Conservation (phyloP, 352 stramenopile genomes). For the Globisporangium radiosum region DNA sequence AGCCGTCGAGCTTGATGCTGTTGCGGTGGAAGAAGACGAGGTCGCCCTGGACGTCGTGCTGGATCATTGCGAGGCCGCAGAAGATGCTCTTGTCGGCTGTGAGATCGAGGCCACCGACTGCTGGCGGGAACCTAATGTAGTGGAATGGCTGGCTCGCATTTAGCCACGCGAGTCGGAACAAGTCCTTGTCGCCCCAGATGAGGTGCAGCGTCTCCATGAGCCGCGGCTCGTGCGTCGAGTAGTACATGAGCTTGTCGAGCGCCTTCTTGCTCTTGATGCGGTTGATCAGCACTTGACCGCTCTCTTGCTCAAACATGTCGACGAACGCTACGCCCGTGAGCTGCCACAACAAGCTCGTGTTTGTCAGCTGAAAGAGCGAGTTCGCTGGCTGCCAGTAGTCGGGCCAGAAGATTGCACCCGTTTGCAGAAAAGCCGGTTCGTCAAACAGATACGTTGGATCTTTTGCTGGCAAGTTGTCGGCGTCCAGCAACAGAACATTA, state of each 20-base stretch:
- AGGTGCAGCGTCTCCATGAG: conserved; percentile 69
- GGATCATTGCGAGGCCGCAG: conserved; percentile 80
- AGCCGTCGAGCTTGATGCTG: conserved; percentile 76
- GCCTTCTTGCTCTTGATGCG: conserved; percentile 62
- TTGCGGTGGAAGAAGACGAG: conserved; percentile 86
- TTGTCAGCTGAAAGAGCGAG: conserved; percentile 76
- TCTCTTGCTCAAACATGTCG: conserved; percentile 85
- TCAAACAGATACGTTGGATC: conserved; percentile 85
- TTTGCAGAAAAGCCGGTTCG: conserved; percentile 61
- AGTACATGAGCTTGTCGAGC: conserved; percentile 85
- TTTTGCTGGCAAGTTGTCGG: conserved; percentile 72
- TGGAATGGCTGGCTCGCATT: conserved; percentile 76
- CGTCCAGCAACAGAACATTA: conserved; percentile 76
- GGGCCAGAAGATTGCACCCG: conserved; percentile 81
- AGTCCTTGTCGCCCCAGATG: conserved; percentile 84
- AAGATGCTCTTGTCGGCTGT: conserved; percentile 67
- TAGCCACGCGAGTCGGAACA: conserved; percentile 79
- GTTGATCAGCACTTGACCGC: conserved; percentile 81
- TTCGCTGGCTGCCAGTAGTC: conserved; percentile 81
- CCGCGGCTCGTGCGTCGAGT: conserved; percentile 63
- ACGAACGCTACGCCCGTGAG: conserved; percentile 62
- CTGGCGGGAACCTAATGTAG: conserved; percentile 64
- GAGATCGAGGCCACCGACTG: conserved; percentile 65
- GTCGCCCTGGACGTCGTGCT: conserved; percentile 80
- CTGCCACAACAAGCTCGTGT: conserved; percentile 72